phyloP scores from a whole-genome alignment of 179 eudicot species.

The Pouteria campechiana region DNA sequence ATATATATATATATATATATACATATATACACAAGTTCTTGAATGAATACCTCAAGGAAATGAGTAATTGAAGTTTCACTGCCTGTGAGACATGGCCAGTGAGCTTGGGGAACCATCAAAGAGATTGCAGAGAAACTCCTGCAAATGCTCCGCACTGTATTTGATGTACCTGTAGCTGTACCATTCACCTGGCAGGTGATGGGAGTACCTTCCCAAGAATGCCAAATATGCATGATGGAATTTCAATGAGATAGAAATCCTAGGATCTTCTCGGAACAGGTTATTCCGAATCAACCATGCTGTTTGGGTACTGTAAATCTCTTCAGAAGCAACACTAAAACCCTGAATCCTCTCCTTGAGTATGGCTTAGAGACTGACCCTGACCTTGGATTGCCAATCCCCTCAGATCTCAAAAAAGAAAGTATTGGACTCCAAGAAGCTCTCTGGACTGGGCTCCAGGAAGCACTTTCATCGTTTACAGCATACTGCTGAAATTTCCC shows the following conservation, averaged over 20 bases:
- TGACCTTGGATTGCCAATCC: constrained; percentile 21
- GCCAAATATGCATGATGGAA: constrained; percentile 43
- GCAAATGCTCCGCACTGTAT: constrained; percentile 43
- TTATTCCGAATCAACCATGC: constrained; percentile 30
- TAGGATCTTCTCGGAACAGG: constrained; percentile 35
- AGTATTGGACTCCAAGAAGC: constrained; percentile 53
- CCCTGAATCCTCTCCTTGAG: constrained; percentile 40
- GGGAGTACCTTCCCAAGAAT: constrained; percentile 25
- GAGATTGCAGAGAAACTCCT: constrained; percentile 29
- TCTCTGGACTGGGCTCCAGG: constrained; percentile 54
- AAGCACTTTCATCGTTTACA: constrained; percentile 42
- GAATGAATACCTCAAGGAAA: background rate
- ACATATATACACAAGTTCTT: too few species aligned
- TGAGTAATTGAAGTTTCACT: constrained; percentile 19
- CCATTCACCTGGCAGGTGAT: too few species aligned
- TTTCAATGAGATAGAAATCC: constrained; percentile 44
- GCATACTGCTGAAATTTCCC: constrained; percentile 47
- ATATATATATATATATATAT: too few species aligned
- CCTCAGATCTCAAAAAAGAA: constrained; percentile 31
- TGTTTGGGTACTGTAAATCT: constrained; percentile 40
- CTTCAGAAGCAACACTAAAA: constrained; percentile 39
- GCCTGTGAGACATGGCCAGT: constrained; percentile 25
- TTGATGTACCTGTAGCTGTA: constrained; percentile 35
- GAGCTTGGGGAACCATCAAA: constrained; percentile 49
- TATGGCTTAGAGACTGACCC: constrained; percentile 20